Evolutionary conservation across 345 rosid species (phyloP).

Genomic region (Cardamine occulta): DNA sequence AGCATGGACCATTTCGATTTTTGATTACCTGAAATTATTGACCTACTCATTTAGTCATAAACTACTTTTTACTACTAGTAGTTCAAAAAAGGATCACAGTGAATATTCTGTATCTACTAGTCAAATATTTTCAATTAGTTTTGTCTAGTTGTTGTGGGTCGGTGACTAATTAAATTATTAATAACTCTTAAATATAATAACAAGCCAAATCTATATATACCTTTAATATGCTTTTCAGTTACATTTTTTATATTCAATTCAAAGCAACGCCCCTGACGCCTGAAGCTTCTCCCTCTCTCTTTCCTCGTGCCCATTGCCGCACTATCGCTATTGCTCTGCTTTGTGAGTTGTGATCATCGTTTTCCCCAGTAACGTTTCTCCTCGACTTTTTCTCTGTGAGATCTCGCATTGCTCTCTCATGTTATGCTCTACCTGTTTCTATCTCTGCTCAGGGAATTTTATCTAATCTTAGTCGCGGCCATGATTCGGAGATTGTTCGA

Average conservation of each 20-base stretch:
- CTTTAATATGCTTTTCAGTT: neutral
- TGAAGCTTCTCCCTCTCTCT: constrained; percentile 34
- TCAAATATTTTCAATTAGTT: neutral
- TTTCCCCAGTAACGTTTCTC: constrained; percentile 31
- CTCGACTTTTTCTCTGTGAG: constrained; percentile 22
- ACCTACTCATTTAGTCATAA: constrained; percentile 10
- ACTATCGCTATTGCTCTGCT: constrained; percentile 38
- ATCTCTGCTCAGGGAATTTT: neutral
- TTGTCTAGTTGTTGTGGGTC: constrained; percentile 21
- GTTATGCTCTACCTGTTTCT: constrained; percentile 3
- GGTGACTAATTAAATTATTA: constrained; percentile 22
- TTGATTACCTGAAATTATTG: neutral
- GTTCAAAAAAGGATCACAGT: constrained; percentile 9
- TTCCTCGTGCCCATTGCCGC: constrained; percentile 31
- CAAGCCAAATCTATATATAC: constrained; percentile 25
- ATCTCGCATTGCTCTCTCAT: constrained; percentile 35
- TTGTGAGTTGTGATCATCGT: constrained; percentile 35
- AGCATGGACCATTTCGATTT: constrained; percentile 9
- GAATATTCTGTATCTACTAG: neutral
- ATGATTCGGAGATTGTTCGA: constrained; percentile 16
- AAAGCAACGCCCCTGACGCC: constrained; percentile 42
- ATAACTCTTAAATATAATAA: neutral
- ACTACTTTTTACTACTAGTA: neutral
- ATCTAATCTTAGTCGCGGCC: constrained; percentile 9
- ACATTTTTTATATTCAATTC: neutral